Conservation (phyloP, 2,329 filamentous ascomycete genomes). For the Fusarium pseudocircinatum region DNA sequence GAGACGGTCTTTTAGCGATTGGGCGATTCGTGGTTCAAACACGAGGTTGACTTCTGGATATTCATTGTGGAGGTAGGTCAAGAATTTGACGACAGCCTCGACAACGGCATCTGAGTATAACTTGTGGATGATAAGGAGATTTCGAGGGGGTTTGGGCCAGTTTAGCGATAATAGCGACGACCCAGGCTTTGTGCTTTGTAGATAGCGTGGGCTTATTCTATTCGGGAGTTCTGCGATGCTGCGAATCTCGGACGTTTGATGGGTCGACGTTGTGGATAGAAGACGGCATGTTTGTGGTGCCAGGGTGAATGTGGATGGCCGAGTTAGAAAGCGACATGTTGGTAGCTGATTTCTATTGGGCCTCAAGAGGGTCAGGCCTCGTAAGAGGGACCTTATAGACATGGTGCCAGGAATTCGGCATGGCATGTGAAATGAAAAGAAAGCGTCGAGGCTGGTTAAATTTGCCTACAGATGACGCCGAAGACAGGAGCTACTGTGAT, state of each 20-base stretch:
- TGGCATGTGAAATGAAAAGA: conserved; percentile 9
- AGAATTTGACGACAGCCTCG: conserved; percentile 63
- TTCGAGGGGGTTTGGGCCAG: conserved; percentile 64
- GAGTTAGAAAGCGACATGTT: not conserved
- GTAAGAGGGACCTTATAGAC: conserved; percentile 29
- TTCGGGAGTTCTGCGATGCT: conserved; percentile 49
- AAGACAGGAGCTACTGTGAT: conserved; percentile 19
- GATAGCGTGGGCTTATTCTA: conserved; percentile 49
- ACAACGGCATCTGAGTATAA: conserved; percentile 64
- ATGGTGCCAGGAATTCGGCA: conserved; percentile 26
- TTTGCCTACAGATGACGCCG: conserved; percentile 30
- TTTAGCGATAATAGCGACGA: conserved; percentile 65
- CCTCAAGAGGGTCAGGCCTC: conserved; percentile 26
- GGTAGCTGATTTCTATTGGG: not conserved
- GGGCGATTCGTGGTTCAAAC: conserved; percentile 80
- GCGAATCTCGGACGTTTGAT: conserved; percentile 48
- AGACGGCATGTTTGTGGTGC: conserved; percentile 41
- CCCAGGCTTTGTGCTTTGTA: conserved; percentile 55
- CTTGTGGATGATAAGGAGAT: conserved; percentile 68
- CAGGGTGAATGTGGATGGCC: not conserved
- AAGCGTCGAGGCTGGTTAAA: conserved; percentile 5
- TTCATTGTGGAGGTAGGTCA: conserved; percentile 78
- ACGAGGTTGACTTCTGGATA: conserved; percentile 86
- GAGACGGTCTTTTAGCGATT: conserved; percentile 74
- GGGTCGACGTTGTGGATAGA: conserved; percentile 60